Conservation (phyloP, 108 stramenopile species). For the Skeletonema menzelii region DNA sequence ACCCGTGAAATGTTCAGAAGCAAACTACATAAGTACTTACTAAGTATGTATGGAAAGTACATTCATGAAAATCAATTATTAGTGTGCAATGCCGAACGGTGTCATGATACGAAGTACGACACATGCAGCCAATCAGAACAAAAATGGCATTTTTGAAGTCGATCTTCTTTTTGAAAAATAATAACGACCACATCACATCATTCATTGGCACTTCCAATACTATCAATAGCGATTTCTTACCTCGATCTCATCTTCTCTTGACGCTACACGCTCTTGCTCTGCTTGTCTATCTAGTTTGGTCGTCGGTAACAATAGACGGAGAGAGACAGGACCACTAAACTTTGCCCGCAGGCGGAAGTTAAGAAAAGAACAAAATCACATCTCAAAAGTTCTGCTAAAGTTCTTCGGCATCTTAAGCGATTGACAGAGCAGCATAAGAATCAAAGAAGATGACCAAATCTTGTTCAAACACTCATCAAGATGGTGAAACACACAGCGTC, state of each 20-base stretch:
- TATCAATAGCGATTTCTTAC: not conserved
- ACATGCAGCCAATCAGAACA: not conserved
- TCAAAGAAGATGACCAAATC: not conserved
- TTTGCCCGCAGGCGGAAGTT: not conserved
- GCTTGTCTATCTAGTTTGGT: not conserved
- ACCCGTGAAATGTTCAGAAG: not conserved
- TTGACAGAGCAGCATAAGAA: not conserved
- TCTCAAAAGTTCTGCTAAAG: not conserved
- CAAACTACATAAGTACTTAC: no score
- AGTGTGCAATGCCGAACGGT: no score
- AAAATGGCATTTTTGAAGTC: not conserved
- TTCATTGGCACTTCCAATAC: not conserved
- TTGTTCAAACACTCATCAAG: not conserved
- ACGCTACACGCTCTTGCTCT: not conserved
- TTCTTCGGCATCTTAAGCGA: not conserved
- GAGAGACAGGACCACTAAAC: not conserved
- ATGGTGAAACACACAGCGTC: not conserved
- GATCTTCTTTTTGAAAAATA: not conserved
- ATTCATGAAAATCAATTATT: no score
- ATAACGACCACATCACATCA: not conserved
- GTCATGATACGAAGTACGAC: not conserved
- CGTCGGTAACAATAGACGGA: not conserved
- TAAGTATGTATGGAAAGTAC: no score
- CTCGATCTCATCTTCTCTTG: not conserved
- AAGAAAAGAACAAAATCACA: not conserved